Base-by-base conservation (phyloP, 2,329 filamentous ascomycete species). In the Alternaria ethzedia region DNA sequence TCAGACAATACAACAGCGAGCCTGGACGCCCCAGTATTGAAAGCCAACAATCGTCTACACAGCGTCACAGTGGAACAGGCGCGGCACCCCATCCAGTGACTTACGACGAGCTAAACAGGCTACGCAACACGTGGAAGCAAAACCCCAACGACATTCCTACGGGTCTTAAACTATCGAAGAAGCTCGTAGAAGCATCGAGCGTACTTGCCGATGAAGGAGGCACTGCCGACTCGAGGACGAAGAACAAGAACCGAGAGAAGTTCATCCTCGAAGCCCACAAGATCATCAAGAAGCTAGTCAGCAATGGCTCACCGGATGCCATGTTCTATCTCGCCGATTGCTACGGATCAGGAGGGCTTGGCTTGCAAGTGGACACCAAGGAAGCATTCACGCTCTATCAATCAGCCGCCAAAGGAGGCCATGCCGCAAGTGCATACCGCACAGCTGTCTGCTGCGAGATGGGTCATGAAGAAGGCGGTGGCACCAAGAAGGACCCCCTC, bases 391-490 rank as follows among this genome's bases (percentile, higher is more conserved):
- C 89, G 2, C 84, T 98, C 10, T 99, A 99, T 74, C 94, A 97
- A 80, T 94, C 93, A 10, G 94, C 95, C 3, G 96, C 96, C 0
- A 99, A 98, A 82, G 82, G 90, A 12, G 93, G 93, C 1, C 94
- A 99, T 78, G 87, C 92, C 2, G 90, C 91, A 57, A 92, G 93
- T 26, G 96, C 96, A 0, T 99, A 98, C 79, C 89, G 96, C 58
- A 97, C 96, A 25, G 96, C 96, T 0, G 95, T 99, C 0, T 99
- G 96, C 82, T 98, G 96, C 76, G 96, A 99, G 79, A 93, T 99
- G 72, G 96, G 96, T 4, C 89, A 94, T 59, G 95, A 98, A 76
- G 94, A 97, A 73, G 95, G 94, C 28, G 96, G 96, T 56, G 96
- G 96, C 23, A 98, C 96, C 1, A 89, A 93, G 62, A 92, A 91